Conservation (phyloP, 208 protist species). For the Trichomonas tenax region DNA sequence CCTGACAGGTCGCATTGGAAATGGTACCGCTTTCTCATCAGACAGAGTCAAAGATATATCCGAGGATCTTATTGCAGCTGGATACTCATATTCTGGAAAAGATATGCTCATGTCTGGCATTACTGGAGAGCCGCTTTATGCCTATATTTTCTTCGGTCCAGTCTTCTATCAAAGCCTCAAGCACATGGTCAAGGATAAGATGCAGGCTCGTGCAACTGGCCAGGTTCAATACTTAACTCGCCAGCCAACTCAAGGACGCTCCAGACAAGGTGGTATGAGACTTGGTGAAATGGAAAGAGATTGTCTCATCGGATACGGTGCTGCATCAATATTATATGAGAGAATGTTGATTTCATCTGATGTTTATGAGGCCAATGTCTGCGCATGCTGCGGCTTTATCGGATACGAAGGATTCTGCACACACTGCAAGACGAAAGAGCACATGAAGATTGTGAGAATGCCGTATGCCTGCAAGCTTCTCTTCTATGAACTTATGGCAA, state of each 20-base stretch:
- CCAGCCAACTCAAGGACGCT: constrained; percentile 91
- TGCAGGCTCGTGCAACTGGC: constrained; percentile 77
- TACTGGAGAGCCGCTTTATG: constrained; percentile 79
- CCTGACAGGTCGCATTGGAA: constrained; percentile 58
- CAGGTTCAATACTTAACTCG: constrained; percentile 82
- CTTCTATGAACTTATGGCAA: constrained; percentile 94
- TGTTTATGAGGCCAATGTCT: constrained; percentile 24
- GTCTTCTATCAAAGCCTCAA: constrained; percentile 99
- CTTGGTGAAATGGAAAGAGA: constrained; percentile 99
- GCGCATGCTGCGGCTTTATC: constrained; percentile 53
- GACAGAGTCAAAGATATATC: constrained; percentile 75
- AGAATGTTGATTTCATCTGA: constrained; percentile 24
- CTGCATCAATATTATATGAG: constrained; percentile 30
- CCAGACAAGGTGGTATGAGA: constrained; percentile 88
- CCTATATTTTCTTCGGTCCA: constrained; percentile 98
- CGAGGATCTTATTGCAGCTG: constrained; percentile 58
- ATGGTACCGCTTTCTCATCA: constrained; percentile 86
- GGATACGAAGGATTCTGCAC: constrained; percentile 68
- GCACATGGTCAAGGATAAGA: constrained; percentile 98
- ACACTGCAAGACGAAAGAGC: constrained; percentile 61
- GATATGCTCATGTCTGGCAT: constrained; percentile 78
- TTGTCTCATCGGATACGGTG: constrained; percentile 74
- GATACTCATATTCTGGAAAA: constrained; percentile 94
- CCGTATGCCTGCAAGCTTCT: constrained; percentile 98
- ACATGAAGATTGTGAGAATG: constrained; percentile 64